phyloP scores from a whole-genome alignment of 1,284 basidiomycete species.

The Tylopilus sp. region DNA sequence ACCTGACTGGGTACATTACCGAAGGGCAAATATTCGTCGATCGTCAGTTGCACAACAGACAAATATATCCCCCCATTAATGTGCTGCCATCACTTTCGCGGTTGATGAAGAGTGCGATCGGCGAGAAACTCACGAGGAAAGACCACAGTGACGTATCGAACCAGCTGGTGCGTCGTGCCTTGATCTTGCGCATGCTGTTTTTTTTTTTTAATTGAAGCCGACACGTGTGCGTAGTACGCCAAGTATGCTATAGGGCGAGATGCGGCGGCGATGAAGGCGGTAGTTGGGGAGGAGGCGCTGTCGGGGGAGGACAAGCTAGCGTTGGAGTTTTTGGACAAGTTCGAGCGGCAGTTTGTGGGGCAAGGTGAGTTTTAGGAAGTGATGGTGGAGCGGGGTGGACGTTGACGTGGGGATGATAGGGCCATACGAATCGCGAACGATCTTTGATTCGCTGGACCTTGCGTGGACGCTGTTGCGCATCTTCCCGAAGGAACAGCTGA shows the following conservation, averaged over 20 bases:
- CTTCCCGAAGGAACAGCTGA: conserved; percentile 98
- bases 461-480: conserved; percentile 97
- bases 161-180: conserved; percentile 67
- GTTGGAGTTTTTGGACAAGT: conserved; percentile 90
- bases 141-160: conserved; percentile 99
- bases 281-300: conserved; percentile 97
- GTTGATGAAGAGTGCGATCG: conserved; percentile 99
- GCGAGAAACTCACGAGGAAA: conserved; percentile 94
- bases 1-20: conserved; percentile 99
- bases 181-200: conserved; percentile 23
- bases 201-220: conserved; percentile 17
- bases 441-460: conserved; percentile 97
- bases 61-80: conserved; percentile 99
- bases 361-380: conserved; percentile 56
- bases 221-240: conserved; percentile 68
- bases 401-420: conserved; percentile 46
- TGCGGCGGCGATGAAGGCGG: conserved; percentile 98
- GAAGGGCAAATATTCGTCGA: conserved; percentile 99
- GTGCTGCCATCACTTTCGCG: conserved; percentile 97
- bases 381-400: neutral
- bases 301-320: conserved; percentile 92
- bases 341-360: conserved; percentile 92
- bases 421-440: conserved; percentile 91
- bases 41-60: conserved; percentile 88
- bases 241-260: conserved; percentile 98